phyloP scores from a whole-genome alignment of 1,139 yeast genomes.

The Pichia kudriavzevii region DNA sequence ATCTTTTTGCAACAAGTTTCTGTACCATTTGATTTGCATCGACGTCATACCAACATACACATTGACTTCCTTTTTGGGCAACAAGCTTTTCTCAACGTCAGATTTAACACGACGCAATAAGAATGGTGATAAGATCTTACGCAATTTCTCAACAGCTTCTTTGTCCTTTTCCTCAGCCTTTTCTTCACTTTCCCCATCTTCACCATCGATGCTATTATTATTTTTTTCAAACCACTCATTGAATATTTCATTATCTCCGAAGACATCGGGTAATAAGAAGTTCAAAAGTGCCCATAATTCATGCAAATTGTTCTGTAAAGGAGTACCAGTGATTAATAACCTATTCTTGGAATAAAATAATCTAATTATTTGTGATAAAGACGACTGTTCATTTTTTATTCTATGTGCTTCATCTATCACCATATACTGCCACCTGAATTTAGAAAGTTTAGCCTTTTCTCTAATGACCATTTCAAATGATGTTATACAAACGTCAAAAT shows the following conservation, averaged over 20 bases:
- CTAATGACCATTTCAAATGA: slow-evolving; percentile 90
- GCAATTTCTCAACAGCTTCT: slow-evolving; percentile 73
- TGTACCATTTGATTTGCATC: slow-evolving; percentile 92
- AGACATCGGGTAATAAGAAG: slow-evolving; percentile 87
- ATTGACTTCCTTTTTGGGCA: slow-evolving; percentile 87
- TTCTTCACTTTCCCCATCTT: slow-evolving; percentile 41
- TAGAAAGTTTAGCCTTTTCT: slow-evolving; percentile 73
- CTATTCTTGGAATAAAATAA: slow-evolving; percentile 79
- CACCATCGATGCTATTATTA: slow-evolving; percentile 33
- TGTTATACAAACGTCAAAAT: slow-evolving; percentile 83
- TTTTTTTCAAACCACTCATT: slow-evolving; percentile 74
- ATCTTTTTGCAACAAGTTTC: slow-evolving; percentile 80
- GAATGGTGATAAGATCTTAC: slow-evolving; percentile 81
- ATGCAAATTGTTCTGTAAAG: slow-evolving; percentile 87
- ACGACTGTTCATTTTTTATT: slow-evolving; percentile 87
- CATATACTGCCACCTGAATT: slow-evolving; percentile 88
- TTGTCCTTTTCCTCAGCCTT: slow-evolving; percentile 27
- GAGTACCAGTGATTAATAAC: slow-evolving; percentile 89
- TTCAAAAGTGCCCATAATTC: slow-evolving; percentile 94
- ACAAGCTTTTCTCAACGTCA: slow-evolving; percentile 84
- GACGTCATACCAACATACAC: slow-evolving; percentile 90
- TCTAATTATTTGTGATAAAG: slow-evolving; percentile 83
- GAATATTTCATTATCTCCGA: slow-evolving; percentile 82
- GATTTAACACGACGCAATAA: slow-evolving; percentile 81
- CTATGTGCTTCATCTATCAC: slow-evolving; percentile 96